phyloP scores from a whole-genome alignment of 148 eudicot species.

The Salicornia ramosissima region DNA sequence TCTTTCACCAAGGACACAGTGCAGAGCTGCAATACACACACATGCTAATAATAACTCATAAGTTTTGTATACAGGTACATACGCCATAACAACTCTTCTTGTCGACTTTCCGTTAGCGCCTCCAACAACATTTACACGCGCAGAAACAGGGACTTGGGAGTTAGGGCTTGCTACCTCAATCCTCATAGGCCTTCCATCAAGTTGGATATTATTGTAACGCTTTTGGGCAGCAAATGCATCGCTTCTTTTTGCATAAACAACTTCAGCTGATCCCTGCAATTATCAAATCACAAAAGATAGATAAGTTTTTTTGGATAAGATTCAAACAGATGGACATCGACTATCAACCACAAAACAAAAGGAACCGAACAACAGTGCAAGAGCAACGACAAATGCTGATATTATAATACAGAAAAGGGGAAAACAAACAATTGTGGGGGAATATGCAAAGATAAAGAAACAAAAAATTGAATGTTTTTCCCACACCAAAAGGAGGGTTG shows the following conservation, averaged over 20 bases:
- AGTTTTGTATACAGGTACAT: slow-evolving; percentile 22
- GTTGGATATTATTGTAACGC: slow-evolving; percentile 78
- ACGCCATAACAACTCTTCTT: slow-evolving; percentile 67
- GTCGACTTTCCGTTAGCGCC: slow-evolving; percentile 54
- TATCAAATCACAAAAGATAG: background rate
- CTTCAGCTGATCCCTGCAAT: slow-evolving; percentile 94
- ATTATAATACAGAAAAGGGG: background rate
- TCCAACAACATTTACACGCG: slow-evolving; percentile 77
- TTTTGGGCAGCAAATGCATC: slow-evolving; percentile 87
- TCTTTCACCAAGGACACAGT: too few relatives aligned
- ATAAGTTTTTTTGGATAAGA: background rate
- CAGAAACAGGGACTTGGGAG: slow-evolving; percentile 51
- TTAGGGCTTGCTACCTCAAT: slow-evolving; percentile 61
- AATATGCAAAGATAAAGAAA: background rate
- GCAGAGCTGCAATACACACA: background rate
- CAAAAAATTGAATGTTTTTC: too few relatives aligned
- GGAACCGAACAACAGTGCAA: background rate
- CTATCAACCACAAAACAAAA: background rate
- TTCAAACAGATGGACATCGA: background rate
- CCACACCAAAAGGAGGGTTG: too few relatives aligned
- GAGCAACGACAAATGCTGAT: background rate
- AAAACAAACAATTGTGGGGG: background rate
- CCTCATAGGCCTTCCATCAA: slow-evolving; percentile 94
- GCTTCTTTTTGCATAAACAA: slow-evolving; percentile 67
- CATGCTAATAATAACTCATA: background rate